These are phyloP conservation scores for Pythium grandisporangium DNA, from an alignment of 352 stramenopile genomes.

Conservation along the genomic window DNA sequence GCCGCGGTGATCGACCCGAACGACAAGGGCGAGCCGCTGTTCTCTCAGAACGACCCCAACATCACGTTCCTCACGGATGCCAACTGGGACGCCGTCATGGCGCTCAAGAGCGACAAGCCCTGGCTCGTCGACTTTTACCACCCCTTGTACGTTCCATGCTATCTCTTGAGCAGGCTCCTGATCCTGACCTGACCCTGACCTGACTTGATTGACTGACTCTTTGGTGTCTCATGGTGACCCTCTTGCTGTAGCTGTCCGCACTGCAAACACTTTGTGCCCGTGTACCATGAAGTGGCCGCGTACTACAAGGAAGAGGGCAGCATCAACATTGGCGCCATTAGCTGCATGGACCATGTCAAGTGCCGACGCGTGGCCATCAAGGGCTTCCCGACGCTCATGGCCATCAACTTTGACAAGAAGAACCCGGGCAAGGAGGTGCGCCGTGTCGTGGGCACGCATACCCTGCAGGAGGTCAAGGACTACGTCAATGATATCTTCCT, in stretches of 20 bases:
- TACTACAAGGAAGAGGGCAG: conserved; percentile 64
- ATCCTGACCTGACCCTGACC: background rate
- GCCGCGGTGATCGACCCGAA: conserved; percentile 39
- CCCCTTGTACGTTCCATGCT: conserved; percentile 48
- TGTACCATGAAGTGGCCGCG: conserved; percentile 49
- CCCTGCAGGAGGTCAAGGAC: conserved; percentile 64
- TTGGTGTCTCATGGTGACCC: no score
- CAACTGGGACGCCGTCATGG: conserved; percentile 69
- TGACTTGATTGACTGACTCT: conserved; percentile 5
- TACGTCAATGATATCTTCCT: conserved; percentile 53
- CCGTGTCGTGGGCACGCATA: conserved; percentile 72
- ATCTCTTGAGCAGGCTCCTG: no score
- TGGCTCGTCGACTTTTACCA: conserved; percentile 86
- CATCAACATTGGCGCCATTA: conserved; percentile 68
- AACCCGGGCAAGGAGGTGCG: conserved; percentile 51
- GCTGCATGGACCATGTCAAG: conserved; percentile 84
- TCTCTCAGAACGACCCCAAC: conserved; percentile 73
- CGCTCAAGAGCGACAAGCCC: conserved; percentile 55
- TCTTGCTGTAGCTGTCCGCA: conserved; percentile 49
- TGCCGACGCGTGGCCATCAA: conserved; percentile 70
- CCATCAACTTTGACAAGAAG: conserved; percentile 74
- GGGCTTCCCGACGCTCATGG: conserved; percentile 72
- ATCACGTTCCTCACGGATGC: conserved; percentile 82
- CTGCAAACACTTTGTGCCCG: conserved; percentile 70
- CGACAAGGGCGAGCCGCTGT: conserved; percentile 68